phyloP scores from a whole-genome alignment of 768 basidiomycete genomes.

The Lactarius psammicola region DNA sequence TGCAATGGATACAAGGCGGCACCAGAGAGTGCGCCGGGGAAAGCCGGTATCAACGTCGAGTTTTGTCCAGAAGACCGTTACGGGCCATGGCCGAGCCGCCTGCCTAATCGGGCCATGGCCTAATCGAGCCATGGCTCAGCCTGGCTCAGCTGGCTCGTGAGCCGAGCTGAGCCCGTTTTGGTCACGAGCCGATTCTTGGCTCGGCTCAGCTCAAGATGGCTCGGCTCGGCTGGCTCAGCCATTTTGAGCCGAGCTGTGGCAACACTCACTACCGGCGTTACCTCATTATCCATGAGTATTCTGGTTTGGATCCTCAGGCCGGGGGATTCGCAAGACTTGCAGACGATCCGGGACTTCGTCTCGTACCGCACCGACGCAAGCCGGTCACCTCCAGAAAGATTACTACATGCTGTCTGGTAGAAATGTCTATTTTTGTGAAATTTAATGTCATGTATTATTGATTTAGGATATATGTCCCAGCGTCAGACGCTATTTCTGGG shows the following conservation, averaged over 20 bases:
- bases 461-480: neutral
- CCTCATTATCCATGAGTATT: constrained; percentile 7
- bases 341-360: constrained; percentile 6
- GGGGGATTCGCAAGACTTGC: neutral
- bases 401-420: constrained; percentile 10
- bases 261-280: too few relatives aligned
- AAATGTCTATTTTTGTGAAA: neutral
- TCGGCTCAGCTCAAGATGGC: too few relatives aligned
- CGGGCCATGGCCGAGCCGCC: too few relatives aligned
- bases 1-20: neutral
- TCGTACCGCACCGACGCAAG: neutral
- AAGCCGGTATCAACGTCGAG: neutral
- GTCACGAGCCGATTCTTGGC: too few relatives aligned
- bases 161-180: too few relatives aligned
- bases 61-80: constrained; percentile 8
- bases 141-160: too few relatives aligned
- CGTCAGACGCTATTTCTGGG: neutral
- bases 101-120: too few relatives aligned
- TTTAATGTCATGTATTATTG: neutral
- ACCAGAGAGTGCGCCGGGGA: neutral
- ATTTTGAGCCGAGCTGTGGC: too few relatives aligned
- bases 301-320: neutral
- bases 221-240: too few relatives aligned
- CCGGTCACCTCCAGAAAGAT: neutral
- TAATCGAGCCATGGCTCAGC: too few relatives aligned